Percentiles rank a stretch among this genome's conserved stretches.
These are phyloP conservation scores for Boletus rubescentipes DNA, from an alignment of 768 basidiomycete genomes.

Conservation along the genomic window DNA sequence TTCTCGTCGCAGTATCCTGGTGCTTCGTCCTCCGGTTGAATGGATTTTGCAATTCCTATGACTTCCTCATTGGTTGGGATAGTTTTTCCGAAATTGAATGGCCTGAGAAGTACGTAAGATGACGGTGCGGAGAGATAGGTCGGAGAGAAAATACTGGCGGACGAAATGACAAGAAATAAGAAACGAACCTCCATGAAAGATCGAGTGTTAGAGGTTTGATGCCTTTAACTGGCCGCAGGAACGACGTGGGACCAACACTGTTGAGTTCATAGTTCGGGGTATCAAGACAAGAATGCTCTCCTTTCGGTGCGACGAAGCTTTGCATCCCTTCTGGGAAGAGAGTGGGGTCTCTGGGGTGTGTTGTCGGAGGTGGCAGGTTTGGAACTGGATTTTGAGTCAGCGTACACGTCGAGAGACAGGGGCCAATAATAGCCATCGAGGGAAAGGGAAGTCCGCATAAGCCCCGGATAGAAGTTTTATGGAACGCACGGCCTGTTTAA, in stretches of 20 bases:
- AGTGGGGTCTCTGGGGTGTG: slow-evolving; percentile 35
- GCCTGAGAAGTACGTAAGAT: slow-evolving; percentile 30
- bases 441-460: slow-evolving; percentile 24
- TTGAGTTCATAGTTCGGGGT: background rate
- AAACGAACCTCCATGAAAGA: slow-evolving; percentile 65
- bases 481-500: slow-evolving; percentile 12
- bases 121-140: background rate
- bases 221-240: slow-evolving; percentile 58
- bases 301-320: slow-evolving; percentile 29
- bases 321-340: slow-evolving; percentile 34
- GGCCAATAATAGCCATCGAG: slow-evolving; percentile 18
- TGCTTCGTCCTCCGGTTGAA: slow-evolving; percentile 12
- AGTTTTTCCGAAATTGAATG: slow-evolving; percentile 45
- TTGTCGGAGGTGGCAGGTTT: slow-evolving; percentile 50
- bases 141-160: background rate
- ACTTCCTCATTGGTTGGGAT: slow-evolving; percentile 36
- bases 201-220: slow-evolving; percentile 55
- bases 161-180: background rate
- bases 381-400: slow-evolving; percentile 48
- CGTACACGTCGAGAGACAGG: slow-evolving; percentile 12
- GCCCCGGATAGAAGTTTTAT: slow-evolving; percentile 15
- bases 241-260: slow-evolving; percentile 3
- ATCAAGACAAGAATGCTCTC: background rate
- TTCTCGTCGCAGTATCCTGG: slow-evolving; percentile 15
- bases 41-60: slow-evolving; percentile 15